Evolutionary conservation across 257 asterid species (phyloP).

Genomic region (Solanum chiquidenum): DNA sequence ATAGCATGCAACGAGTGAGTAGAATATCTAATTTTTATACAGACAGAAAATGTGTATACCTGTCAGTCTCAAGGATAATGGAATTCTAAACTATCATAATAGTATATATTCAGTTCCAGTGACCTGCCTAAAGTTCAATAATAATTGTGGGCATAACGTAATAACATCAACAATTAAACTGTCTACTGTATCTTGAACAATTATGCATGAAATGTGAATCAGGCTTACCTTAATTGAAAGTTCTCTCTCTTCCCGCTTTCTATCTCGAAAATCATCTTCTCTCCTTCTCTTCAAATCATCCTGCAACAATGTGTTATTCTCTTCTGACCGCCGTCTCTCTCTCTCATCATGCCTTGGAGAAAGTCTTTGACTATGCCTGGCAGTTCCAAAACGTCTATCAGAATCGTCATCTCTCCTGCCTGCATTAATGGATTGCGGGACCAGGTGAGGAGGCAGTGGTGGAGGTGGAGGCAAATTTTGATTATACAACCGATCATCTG

Average conservation of each 20-base stretch:
- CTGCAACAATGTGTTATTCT: conserved; percentile 48
- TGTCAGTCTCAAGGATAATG: neutral
- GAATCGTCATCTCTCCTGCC: conserved; percentile 81
- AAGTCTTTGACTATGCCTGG: conserved; percentile 76
- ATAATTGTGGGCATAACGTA: neutral
- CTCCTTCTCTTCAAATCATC: conserved; percentile 88
- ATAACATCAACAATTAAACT: neutral
- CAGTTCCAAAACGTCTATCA: conserved; percentile 77
- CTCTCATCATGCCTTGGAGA: conserved; percentile 94
- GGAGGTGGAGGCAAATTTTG: conserved; percentile 97
- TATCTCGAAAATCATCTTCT: conserved; percentile 85
- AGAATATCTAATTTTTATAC: neutral
- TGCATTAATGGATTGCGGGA: conserved; percentile 71
- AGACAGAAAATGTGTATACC: neutral
- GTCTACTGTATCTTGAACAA: neutral
- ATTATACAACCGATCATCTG: conserved; percentile 71
- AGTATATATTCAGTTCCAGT: neutral
- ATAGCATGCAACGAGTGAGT: neutral
- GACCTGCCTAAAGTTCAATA: neutral
- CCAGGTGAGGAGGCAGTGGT: conserved; percentile 81
- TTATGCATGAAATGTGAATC: neutral
- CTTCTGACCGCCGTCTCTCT: conserved; percentile 90
- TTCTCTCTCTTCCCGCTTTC: conserved; percentile 93
- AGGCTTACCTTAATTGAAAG: conserved; percentile 50
- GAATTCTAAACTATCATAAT: neutral